Conservation (phyloP, 495 filamentous ascomycete genomes). For the Xylaria curta region DNA sequence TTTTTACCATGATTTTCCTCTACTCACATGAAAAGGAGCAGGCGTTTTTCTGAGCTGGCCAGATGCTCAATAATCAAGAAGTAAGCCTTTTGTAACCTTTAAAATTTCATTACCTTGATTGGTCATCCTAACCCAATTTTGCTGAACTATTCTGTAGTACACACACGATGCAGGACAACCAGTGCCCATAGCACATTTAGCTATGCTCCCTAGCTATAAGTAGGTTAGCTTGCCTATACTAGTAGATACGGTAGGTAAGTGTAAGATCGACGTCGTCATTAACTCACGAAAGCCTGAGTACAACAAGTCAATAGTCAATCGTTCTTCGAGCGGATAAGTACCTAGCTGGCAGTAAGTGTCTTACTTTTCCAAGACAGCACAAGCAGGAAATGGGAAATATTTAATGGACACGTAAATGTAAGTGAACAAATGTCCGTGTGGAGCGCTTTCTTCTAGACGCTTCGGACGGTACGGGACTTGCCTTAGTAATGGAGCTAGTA, state of each 20-base stretch:
- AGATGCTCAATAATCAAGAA: slow-evolving; percentile 7
- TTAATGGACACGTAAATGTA: not conserved
- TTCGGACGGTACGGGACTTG: not conserved
- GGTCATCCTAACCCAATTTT: not conserved
- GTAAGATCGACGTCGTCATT: not conserved
- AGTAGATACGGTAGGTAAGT: not conserved
- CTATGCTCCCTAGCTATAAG: not conserved
- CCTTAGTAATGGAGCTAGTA: slow-evolving; percentile 26
- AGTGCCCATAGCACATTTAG: not conserved
- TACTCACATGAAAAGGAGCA: not conserved
- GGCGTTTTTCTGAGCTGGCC: not conserved
- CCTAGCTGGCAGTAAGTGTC: not conserved
- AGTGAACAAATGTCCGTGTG: not conserved
- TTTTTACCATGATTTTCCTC: not conserved
- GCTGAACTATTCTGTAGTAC: not conserved
- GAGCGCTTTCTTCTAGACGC: slow-evolving; percentile 17
- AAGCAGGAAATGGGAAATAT: not conserved
- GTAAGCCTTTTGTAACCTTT: not conserved
- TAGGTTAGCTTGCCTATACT: not conserved
- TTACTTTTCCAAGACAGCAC: not conserved
- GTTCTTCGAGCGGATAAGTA: not conserved
- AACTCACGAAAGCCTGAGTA: not conserved
- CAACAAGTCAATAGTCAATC: not conserved
- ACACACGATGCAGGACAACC: not conserved
- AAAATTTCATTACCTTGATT: not conserved